Conservation (phyloP, 345 rosid genomes). For the Diplotaxis tenuifolia region DNA sequence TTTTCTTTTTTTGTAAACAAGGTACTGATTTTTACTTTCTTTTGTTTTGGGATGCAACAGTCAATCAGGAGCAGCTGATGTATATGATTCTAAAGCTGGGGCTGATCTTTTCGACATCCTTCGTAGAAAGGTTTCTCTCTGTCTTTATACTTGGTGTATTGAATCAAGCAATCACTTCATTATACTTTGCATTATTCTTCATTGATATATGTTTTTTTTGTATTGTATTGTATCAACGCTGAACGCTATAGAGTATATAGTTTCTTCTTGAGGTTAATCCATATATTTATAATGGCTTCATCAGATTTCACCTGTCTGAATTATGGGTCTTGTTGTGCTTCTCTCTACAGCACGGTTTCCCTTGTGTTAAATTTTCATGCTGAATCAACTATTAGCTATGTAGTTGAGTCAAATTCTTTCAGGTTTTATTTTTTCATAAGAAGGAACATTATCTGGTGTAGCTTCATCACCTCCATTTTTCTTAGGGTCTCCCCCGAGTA, state of each 20-base stretch:
- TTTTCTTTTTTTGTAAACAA: background rate
- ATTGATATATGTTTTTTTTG: background rate
- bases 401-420: background rate
- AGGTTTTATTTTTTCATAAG: slow-evolving; percentile 35
- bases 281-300: too few species aligned
- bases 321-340: background rate
- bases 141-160: background rate
- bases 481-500: slow-evolving; percentile 69
- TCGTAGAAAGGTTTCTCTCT: slow-evolving; percentile 48
- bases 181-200: background rate
- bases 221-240: background rate
- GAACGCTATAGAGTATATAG: background rate
- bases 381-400: background rate
- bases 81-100: slow-evolving; percentile 52
- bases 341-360: background rate
- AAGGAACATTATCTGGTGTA: slow-evolving; percentile 36
- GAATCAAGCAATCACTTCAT: background rate
- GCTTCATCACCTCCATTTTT: slow-evolving; percentile 68
- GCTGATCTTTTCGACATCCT: slow-evolving; percentile 64
- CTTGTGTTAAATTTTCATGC: background rate
- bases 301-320: too few species aligned
- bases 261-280: background rate
- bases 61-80: slow-evolving; percentile 39
- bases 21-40: background rate
- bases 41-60: slow-evolving; percentile 7